Evolutionary conservation across 345 rosid genomes (phyloP).

Genomic region (Ceriops tagal): DNA sequence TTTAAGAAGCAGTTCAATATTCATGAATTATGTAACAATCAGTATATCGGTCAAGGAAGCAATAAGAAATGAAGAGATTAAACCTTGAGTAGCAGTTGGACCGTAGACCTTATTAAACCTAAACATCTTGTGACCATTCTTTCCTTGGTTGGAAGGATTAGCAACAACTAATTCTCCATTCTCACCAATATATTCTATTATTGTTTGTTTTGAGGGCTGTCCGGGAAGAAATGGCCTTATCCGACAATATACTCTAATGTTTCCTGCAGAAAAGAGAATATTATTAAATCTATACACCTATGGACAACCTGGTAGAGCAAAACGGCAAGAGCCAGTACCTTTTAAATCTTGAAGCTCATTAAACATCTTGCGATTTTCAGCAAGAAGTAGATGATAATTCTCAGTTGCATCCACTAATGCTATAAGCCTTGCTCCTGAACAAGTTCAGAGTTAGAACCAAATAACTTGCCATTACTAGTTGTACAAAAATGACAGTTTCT

Average conservation of each 20-base stretch:
- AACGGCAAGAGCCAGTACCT: constrained; percentile 41
- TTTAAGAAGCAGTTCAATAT: background rate
- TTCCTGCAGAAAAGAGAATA: constrained; percentile 46
- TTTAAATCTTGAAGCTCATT: constrained; percentile 91
- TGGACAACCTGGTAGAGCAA: constrained; percentile 1
- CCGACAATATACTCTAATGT: constrained; percentile 84
- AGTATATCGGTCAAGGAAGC: background rate
- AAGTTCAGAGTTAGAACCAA: constrained; percentile 4
- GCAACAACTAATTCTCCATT: constrained; percentile 65
- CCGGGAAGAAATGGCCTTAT: constrained; percentile 75
- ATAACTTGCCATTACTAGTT: background rate
- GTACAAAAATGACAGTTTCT: constrained; percentile 6
- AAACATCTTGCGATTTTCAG: constrained; percentile 75
- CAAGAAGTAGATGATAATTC: constrained; percentile 64
- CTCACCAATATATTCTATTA: constrained; percentile 65
- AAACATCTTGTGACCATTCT: constrained; percentile 62
- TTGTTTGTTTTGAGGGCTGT: constrained; percentile 48
- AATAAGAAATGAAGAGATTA: constrained; percentile 10
- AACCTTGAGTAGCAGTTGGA: constrained; percentile 80
- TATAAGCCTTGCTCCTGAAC: constrained; percentile 53
- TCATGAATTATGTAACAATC: constrained; percentile 8
- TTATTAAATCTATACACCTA: background rate
- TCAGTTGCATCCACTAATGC: constrained; percentile 57
- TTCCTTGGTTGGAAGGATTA: constrained; percentile 74
- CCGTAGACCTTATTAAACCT: constrained; percentile 75